Percentiles rank a stretch among this genome's conserved stretches.
phyloP scores from a whole-genome alignment of 352 stramenopile genomes.

The Thraustochytrium sp. region DNA sequence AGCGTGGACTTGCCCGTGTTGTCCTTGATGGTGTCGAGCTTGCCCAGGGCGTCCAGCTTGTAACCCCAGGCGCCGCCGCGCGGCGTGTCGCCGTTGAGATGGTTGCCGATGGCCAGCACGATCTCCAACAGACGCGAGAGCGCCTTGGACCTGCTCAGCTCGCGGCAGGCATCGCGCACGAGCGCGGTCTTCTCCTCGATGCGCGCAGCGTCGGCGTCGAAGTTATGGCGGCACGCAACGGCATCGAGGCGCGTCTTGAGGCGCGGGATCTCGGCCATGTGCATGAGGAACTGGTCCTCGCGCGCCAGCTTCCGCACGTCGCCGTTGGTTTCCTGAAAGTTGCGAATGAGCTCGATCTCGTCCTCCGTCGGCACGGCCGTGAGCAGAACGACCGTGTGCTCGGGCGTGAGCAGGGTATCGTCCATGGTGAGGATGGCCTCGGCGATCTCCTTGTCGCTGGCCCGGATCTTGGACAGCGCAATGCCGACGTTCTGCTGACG shows the following conservation, averaged over 20 bases:
- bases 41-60: conserved; percentile 78
- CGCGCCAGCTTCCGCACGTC: conserved; percentile 16
- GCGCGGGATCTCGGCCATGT: conserved; percentile 15
- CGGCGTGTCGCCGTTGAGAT: conserved; percentile 77
- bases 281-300: conserved; percentile 33
- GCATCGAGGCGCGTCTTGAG: conserved; percentile 5
- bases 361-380: conserved; percentile 11
- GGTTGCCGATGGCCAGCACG: conserved; percentile 80
- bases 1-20: conserved; percentile 48
- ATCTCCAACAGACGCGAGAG: conserved; percentile 24
- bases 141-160: conserved; percentile 22
- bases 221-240: conserved; percentile 8
- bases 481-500: conserved; percentile 54
- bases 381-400: neutral
- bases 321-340: conserved; percentile 1
- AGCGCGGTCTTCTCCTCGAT: conserved; percentile 30
- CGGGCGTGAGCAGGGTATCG: neutral
- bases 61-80: conserved; percentile 80
- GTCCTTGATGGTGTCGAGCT: conserved; percentile 71
- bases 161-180: neutral
- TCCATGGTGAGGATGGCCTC: conserved; percentile 40
- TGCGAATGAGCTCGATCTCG: conserved; percentile 26
- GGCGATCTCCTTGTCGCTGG: neutral
- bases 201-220: conserved; percentile 14
- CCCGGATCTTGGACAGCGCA: conserved; percentile 44